Conservation (phyloP, 768 basidiomycete species). For the Gloeopeniophorella convolvens region DNA sequence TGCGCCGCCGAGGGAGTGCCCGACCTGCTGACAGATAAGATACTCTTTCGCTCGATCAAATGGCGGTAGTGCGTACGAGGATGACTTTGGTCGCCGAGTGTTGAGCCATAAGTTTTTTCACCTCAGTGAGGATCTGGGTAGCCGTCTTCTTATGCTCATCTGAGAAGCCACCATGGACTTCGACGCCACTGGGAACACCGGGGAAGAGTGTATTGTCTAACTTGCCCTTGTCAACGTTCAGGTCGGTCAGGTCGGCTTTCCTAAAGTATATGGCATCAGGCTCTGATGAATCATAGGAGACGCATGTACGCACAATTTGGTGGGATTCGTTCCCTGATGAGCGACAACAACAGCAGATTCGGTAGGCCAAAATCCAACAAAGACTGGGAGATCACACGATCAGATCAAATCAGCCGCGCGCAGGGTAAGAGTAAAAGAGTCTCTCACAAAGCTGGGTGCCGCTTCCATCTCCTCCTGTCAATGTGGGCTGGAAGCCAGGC, state of each 20-base stretch:
- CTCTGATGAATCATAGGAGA: neutral
- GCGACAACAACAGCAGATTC: slow-evolving; percentile 16
- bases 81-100: slow-evolving; percentile 9
- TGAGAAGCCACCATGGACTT: slow-evolving; percentile 12
- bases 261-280: neutral
- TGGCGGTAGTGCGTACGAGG: slow-evolving; percentile 3
- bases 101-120: slow-evolving; percentile 10
- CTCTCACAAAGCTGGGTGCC: slow-evolving; percentile 40
- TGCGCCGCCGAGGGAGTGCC: slow-evolving; percentile 18
- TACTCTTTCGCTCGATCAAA: no score
- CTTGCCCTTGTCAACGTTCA: neutral
- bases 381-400: slow-evolving; percentile 5
- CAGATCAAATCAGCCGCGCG: neutral
- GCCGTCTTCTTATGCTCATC: slow-evolving; percentile 17
- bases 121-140: slow-evolving; percentile 13
- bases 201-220: slow-evolving; percentile 15
- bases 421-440: no score
- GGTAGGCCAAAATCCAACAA: slow-evolving; percentile 18
- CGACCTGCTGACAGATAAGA: no score
- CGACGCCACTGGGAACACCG: neutral
- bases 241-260: slow-evolving; percentile 9
- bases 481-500: slow-evolving; percentile 35
- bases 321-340: slow-evolving; percentile 18
- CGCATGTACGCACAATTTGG: slow-evolving; percentile 6
- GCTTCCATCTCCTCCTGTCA: slow-evolving; percentile 44